Evolutionary conservation across 768 basidiomycete genomes (phyloP).

Genomic region (Royoungia palumana): DNA sequence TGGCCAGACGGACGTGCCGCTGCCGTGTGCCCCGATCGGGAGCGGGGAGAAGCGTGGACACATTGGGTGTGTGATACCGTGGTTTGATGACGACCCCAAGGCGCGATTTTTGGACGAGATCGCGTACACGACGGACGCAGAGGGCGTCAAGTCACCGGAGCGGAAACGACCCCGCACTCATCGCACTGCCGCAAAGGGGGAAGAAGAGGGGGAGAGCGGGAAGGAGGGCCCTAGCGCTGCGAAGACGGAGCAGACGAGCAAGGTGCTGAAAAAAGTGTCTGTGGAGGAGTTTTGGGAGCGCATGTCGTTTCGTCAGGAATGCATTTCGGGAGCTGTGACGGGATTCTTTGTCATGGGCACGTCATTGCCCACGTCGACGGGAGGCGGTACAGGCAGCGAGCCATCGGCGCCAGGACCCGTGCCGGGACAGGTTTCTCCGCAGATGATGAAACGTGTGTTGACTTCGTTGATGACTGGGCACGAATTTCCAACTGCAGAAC

Average conservation of each 20-base stretch:
- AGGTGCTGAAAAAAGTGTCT: conserved; percentile 56
- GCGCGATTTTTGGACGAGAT: conserved; percentile 91
- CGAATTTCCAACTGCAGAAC: conserved; percentile 70
- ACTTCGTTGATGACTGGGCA: conserved; percentile 66
- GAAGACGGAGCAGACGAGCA: conserved; percentile 40
- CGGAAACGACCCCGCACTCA: conserved; percentile 52
- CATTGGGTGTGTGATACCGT: conserved; percentile 78
- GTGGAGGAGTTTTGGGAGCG: conserved; percentile 94
- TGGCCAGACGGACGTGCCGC: conserved; percentile 38
- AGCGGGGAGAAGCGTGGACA: conserved; percentile 22
- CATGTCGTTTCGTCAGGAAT: conserved; percentile 96
- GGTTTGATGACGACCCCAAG: conserved; percentile 97
- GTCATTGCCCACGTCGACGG: conserved; percentile 27
- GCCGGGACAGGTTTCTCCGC: conserved; percentile 59
- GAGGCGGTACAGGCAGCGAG: conserved; percentile 14
- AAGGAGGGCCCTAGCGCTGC: conserved; percentile 20
- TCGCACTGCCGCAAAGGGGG: background rate
- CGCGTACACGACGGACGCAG: conserved; percentile 63
- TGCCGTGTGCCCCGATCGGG: conserved; percentile 45
- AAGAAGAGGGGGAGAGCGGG: conserved; percentile 27
- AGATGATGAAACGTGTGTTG: conserved; percentile 69
- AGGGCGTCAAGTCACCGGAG: conserved; percentile 55
- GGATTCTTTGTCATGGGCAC: conserved; percentile 83
- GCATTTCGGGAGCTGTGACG: conserved; percentile 83
- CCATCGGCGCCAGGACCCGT: conserved; percentile 48